Evolutionary conservation across 805 yeast genomes (phyloP), one percentile per base, ranked within the genome.

Genomic region (Grigorovia jiainica): DNA sequence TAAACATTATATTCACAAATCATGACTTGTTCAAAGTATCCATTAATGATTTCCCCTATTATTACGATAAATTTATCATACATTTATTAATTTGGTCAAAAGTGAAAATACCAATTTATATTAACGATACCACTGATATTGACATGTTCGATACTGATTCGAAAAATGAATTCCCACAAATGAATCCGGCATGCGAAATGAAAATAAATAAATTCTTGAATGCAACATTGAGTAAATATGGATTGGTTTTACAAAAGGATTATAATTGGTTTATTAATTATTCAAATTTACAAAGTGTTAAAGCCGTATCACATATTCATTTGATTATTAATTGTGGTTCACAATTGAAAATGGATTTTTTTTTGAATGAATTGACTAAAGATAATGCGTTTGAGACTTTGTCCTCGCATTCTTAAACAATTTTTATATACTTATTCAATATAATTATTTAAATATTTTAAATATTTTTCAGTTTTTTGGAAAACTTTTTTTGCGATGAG

Each of bases 81-180:
- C 90, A 82, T 57, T 54, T 82, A 13, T 72, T 84, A 35, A 68
- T 79, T 1, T 83, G 92, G 90, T 68, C 80, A 1, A 81, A 81
- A 52, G 60, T 72, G 16, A 67, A 66, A 11, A 70, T 83, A 42
- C 70, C 68, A 10, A 61, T 73, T 3, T 84, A 78, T 51, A 70
- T 72, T 7, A 42, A 51, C 17, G 54, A 48, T 42, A 43, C 46
- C 17, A 48, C 47, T 9, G 47, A 61, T 9, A 72, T 76, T 15
- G 59, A 53, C 1, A 48, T 61, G n/a, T 82, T 83, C 1, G 80
- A 74, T 46, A 69, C 78, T 23, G 65, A 41, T 6, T 8, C 31
- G 7, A 29, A 75, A 2, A 53, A 58, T 15, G 11, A 18, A 11
- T 43, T 43, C 16, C 47, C 49, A 0, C 51, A 52, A 9, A 65